Evolutionary conservation across 306 rosid genomes (phyloP).

Genomic region (Trifolium repens): DNA sequence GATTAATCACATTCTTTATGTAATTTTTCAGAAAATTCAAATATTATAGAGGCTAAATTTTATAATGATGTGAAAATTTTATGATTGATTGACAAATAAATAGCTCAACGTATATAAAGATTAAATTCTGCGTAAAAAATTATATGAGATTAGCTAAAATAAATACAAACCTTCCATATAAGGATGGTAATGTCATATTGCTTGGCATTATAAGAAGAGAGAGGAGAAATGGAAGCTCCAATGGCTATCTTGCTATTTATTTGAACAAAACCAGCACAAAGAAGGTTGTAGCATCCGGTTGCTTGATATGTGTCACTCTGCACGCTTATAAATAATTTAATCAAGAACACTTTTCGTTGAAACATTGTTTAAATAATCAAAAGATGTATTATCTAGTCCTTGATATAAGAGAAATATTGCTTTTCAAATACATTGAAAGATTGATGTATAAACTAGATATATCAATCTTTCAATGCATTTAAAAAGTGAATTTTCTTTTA

Average conservation of each 20-base stretch:
- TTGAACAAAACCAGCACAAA: constrained; percentile 90
- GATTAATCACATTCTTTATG: not conserved
- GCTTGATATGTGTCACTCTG: constrained; percentile 91
- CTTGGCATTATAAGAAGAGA: constrained; percentile 60
- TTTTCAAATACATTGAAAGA: too few relatives aligned
- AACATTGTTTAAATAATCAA: too few relatives aligned
- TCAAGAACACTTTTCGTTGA: not conserved
- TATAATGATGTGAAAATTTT: not conserved
- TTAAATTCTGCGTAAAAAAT: not conserved
- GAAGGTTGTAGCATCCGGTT: constrained; percentile 93
- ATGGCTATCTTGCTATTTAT: constrained; percentile 80
- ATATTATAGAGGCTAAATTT: not conserved
- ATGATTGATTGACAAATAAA: not conserved
- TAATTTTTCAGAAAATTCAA: not conserved
- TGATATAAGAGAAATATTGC: too few relatives aligned
- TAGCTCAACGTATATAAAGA: not conserved
- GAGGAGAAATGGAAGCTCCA: constrained; percentile 95
- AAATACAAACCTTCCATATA: constrained; percentile 76
- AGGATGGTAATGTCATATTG: constrained; percentile 87
- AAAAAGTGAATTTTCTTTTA: too few relatives aligned
- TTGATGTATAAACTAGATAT: too few relatives aligned
- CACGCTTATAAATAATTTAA: not conserved
- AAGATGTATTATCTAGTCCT: too few relatives aligned
- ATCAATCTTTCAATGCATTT: too few relatives aligned
- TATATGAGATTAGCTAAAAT: not conserved